Evolutionary conservation across 1,284 basidiomycete species (phyloP), one percentile per base, ranked within the genome.

Genomic region (Tranzscheliella williamsii): DNA sequence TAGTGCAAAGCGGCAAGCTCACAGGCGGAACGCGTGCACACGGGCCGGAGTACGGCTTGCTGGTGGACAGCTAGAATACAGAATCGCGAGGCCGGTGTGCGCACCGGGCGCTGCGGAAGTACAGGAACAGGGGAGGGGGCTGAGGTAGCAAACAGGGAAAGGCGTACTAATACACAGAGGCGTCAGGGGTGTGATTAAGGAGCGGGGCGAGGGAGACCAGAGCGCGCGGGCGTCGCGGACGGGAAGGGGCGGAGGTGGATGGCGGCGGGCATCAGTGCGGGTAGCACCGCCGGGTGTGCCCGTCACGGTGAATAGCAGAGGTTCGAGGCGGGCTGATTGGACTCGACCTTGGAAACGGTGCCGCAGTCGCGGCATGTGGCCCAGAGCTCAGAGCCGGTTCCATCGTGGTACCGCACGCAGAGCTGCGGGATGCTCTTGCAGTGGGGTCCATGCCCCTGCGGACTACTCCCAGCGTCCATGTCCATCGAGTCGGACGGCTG

Each of bases 391-490:
- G 65, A 68, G 5, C 42, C 42, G 7, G 50, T 38, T 4, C 65
- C 61, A 20, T 65, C 51, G 27, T 61, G 55, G 40, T 65, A 47
- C 5, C 67, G 36, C 4, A 72, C 70, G n/a, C 62, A 66, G 20
- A 72, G 62, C 26, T 64, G 67, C 0, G 67, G 67, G 31, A 70
- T 70, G 50, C 67, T 68, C 37, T 61, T 64, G 56, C 70, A 72
- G 22, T 67, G 58, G 1, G 52, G 44, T 6, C 65, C 68, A n/a
- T 71, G 68, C 4, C 42, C 27, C 8, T 35, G 16, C 29, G 35
- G 4, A 39, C 17, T 45, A 45, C 45, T 49, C 38, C 40, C 44
- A 18, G 16, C 36, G 29, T 54, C 62, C 13, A 61, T 37, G 9
- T 68, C 57, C 66, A 68, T 68, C 9, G 35, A 41, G 17, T 55